phyloP scores from a whole-genome alignment of 1,284 basidiomycete species.

The Tilletia walkeri region DNA sequence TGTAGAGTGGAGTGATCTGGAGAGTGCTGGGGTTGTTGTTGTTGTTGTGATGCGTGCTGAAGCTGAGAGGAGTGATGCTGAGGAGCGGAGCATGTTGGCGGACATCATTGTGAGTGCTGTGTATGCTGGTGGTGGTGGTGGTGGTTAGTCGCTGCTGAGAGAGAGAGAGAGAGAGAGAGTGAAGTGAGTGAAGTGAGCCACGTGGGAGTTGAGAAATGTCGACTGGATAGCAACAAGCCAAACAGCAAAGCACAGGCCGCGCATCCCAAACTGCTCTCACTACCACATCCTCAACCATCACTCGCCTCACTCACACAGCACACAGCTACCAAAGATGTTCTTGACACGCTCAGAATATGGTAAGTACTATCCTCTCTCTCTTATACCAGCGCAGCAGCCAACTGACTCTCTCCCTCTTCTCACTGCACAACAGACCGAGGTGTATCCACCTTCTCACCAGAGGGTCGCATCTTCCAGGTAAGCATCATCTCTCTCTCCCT shows the following conservation, averaged over 20 bases:
- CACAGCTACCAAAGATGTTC: conserved; percentile 63
- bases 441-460: conserved; percentile 98
- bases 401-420: conserved; percentile 19
- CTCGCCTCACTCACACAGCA: not conserved
- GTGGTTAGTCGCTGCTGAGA: too few relatives aligned
- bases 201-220: not conserved
- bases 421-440: conserved; percentile 71
- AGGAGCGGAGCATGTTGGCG: not conserved
- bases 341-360: conserved; percentile 91
- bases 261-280: not conserved
- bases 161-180: too few relatives aligned
- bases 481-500: not conserved
- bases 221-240: conserved; percentile 1
- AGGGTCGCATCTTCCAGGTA: conserved; percentile 88
- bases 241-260: not conserved
- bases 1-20: not conserved
- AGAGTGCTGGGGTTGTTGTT: not conserved
- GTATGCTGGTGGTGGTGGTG: too few relatives aligned
- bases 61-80: not conserved
- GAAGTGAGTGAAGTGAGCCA: not conserved
- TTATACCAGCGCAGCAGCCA: not conserved
- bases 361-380: conserved; percentile 47
- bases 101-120: not conserved
- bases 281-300: not conserved
- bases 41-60: not conserved